Percentiles rank a stretch among this genome's conserved stretches.
Conservation (phyloP, 352 stramenopile species). For the Pythium dissotocum region DNA sequence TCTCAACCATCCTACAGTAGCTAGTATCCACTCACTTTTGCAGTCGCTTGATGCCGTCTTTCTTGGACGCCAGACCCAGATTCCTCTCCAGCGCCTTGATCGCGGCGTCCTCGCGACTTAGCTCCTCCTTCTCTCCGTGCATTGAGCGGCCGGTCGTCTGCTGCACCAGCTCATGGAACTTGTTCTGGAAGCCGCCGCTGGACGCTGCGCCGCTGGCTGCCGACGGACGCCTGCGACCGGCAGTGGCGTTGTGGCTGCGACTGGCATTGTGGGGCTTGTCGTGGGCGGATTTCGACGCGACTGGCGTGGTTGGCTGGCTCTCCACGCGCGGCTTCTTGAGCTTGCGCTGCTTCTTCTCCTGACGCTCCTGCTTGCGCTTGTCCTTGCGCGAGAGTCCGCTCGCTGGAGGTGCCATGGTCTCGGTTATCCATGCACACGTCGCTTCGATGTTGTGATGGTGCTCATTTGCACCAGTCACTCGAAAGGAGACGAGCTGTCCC, state of each 20-base stretch:
- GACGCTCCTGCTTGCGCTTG: slow-evolving; percentile 77
- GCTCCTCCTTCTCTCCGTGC: slow-evolving; percentile 30
- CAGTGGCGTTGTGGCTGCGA: slow-evolving; percentile 13
- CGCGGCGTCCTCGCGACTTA: slow-evolving; percentile 52
- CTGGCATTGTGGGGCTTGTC: slow-evolving; percentile 20
- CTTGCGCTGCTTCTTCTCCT: slow-evolving; percentile 76
- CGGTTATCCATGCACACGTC: not conserved
- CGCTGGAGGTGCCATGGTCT: slow-evolving; percentile 28
- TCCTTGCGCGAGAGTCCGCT: slow-evolving; percentile 58
- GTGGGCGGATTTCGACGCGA: slow-evolving; percentile 17
- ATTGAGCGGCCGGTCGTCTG: slow-evolving; percentile 52
- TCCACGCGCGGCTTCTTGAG: slow-evolving; percentile 55
- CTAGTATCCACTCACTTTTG: slow-evolving; percentile 48
- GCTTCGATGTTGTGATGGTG: not conserved
- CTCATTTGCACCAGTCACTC: slow-evolving; percentile 23
- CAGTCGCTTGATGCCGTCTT: slow-evolving; percentile 57
- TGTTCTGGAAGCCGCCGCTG: slow-evolving; percentile 51
- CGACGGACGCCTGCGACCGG: not conserved
- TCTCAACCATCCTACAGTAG: not conserved
- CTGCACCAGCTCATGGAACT: slow-evolving; percentile 78
- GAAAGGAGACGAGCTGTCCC: not conserved
- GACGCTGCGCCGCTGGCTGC: not conserved
- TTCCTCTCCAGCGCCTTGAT: slow-evolving; percentile 80
- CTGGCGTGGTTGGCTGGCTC: not conserved
- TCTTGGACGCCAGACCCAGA: slow-evolving; percentile 55